Evolutionary conservation across 805 yeast species (phyloP).

Genomic region (Schizosaccharomyces octosporus): DNA sequence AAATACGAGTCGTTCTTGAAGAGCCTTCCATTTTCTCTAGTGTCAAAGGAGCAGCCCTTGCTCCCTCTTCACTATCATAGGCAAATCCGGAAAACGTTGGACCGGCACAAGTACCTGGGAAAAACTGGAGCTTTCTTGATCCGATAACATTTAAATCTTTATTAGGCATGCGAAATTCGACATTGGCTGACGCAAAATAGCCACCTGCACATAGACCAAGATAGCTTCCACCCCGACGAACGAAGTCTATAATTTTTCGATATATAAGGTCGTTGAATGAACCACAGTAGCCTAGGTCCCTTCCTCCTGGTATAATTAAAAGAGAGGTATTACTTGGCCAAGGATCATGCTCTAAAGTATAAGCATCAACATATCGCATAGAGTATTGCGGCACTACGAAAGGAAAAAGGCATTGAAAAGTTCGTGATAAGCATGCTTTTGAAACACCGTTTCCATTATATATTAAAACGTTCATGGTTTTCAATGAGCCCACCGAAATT

Average conservation of each 20-base stretch:
- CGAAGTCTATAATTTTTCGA: constrained; percentile 32
- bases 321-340: constrained; percentile 65
- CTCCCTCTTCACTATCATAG: constrained; percentile 56
- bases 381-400: background rate
- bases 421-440: background rate
- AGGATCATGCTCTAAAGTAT: constrained; percentile 30
- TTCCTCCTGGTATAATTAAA: constrained; percentile 87
- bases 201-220: constrained; percentile 93
- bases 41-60: constrained; percentile 29
- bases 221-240: constrained; percentile 54
- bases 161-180: constrained; percentile 66
- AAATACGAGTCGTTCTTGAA: constrained; percentile 13
- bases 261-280: constrained; percentile 51
- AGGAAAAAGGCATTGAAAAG: background rate
- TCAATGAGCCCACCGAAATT: background rate
- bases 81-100: constrained; percentile 57
- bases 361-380: background rate
- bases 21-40: background rate
- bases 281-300: constrained; percentile 66
- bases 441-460: background rate
- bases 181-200: constrained; percentile 47
- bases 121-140: constrained; percentile 53
- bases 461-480: background rate
- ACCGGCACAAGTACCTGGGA: constrained; percentile 66
- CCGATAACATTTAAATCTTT: constrained; percentile 56